Percentiles rank a stretch among this genome's conserved stretches.
Conservation (phyloP, 2,329 filamentous ascomycete genomes). For the Exutisphaerella laricina region DNA sequence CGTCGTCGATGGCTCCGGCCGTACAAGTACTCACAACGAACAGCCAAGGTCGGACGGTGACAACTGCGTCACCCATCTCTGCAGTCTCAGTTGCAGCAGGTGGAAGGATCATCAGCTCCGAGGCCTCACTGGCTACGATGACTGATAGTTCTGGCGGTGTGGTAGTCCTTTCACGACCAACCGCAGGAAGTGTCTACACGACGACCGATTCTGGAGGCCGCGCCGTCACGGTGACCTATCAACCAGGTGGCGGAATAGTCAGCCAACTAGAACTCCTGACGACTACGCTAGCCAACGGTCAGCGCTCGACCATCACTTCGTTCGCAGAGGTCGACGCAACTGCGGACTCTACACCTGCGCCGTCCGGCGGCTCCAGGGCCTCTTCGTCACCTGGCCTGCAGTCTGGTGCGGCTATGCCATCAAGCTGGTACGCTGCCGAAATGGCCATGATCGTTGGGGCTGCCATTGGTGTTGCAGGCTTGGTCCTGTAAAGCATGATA, state of each 20-base stretch:
- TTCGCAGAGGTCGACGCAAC: conserved; percentile 38
- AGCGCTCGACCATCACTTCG: conserved; percentile 40
- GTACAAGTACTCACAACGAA: conserved; percentile 39
- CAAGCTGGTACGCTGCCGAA: conserved; percentile 25
- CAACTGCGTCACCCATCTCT: conserved; percentile 34
- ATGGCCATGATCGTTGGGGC: conserved; percentile 32
- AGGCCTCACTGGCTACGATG: conserved; percentile 35
- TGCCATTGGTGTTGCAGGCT: conserved; percentile 31
- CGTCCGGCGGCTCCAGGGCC: conserved; percentile 3
- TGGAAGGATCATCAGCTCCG: conserved; percentile 35
- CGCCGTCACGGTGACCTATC: conserved; percentile 44
- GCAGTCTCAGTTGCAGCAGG: conserved; percentile 37
- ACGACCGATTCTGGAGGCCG: conserved; percentile 38
- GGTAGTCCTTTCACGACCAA: conserved; percentile 32
- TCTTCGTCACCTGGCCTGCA: conserved; percentile 34
- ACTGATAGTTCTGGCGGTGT: conserved; percentile 38
- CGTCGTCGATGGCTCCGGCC: conserved; percentile 37
- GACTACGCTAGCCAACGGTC: conserved; percentile 32
- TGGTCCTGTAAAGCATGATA: conserved; percentile 27
- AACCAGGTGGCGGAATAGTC: conserved; percentile 39
- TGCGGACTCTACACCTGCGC: conserved; percentile 15
- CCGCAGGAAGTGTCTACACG: conserved; percentile 39
- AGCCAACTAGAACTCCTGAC: conserved; percentile 37
- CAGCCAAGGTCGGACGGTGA: conserved; percentile 33
- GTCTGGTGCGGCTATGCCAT: conserved; percentile 31